Evolutionary conservation across 2,329 filamentous ascomycete species (phyloP), one percentile per base, ranked within the genome.

Genomic region (Cercospora sp.): DNA sequence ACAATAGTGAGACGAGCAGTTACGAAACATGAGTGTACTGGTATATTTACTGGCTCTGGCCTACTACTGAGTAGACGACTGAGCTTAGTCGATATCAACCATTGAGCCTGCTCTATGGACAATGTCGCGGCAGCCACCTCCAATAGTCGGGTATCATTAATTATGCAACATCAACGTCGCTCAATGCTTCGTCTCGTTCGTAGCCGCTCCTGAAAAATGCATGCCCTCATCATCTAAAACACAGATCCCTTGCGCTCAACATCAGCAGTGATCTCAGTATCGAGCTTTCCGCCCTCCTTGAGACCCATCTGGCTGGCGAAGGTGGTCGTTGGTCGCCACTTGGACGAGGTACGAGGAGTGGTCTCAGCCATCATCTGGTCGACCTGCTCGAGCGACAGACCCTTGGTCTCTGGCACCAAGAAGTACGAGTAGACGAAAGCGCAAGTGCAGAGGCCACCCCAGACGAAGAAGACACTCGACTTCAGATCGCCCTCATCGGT

Each of bases 281-380:
- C 72, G 24, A 78, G 72, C 75, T 76, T 77, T 63, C 69, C 76
- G 64, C 74, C 75, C 28, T 73, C 70, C 66, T 76, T 74, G 63
- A 78, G 69, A 64, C 76, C 77, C 74, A 77, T 76, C 65, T 77
- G 71, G 60, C 69, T 69, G 34, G 77, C 77, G 69, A 77, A 79
- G 60, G 76, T 78, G 62, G 74, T 75, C 61, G 77, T 81, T 61
- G 77, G 77, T 66, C 66, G 71, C 63, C 92, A 95, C 82, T 88
- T 89, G 81, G 87, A 83, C 2, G 91, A 94, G 18, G 87, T 92
- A 72, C 91, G 88, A 43, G 92, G 91, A 21, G 87, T 92, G 45
- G 87, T 89, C 87, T 96, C 91, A 84, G 94, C 91, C 85, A 95
- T 88, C 92, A 96, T 94, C 81, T 92, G 87, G 77, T 97, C 92